A percentile compares a stretch with the other conserved stretches of the same genome.
Conservation (phyloP, 1,139 yeast genomes). For the Magnusiomyces paraingens region DNA sequence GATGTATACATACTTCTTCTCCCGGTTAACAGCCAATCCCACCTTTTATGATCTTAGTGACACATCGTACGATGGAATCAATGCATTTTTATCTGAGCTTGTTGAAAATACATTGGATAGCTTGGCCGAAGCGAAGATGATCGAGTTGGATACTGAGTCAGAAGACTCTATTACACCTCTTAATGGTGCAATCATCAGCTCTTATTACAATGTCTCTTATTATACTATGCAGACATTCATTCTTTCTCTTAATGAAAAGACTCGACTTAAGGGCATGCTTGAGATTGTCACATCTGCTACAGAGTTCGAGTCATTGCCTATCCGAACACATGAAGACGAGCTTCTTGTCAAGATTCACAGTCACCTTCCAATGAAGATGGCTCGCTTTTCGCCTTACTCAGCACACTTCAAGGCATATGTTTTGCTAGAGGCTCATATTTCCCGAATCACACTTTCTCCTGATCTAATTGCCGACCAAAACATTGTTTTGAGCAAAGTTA, state of each 20-base stretch:
- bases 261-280: constrained; percentile 56
- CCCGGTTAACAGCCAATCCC: constrained; percentile 76
- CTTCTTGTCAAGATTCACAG: constrained; percentile 47
- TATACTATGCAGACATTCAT: constrained; percentile 57
- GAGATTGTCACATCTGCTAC: constrained; percentile 60
- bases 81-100: constrained; percentile 74
- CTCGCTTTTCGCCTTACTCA: constrained; percentile 40
- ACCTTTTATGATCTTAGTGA: constrained; percentile 76
- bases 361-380: constrained; percentile 54
- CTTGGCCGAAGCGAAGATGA: constrained; percentile 51
- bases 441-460: constrained; percentile 52
- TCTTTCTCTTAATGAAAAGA: constrained; percentile 46
- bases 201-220: constrained; percentile 62
- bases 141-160: constrained; percentile 50
- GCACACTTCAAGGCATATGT: constrained; percentile 67
- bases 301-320: constrained; percentile 61
- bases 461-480: constrained; percentile 58
- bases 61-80: constrained; percentile 58
- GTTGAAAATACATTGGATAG: constrained; percentile 71
- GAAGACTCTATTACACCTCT: constrained; percentile 49
- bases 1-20: constrained; percentile 74
- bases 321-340: constrained; percentile 53
- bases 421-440: constrained; percentile 73
- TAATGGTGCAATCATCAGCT: constrained; percentile 68
- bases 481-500: constrained; percentile 42